Conservation (phyloP, 2,329 filamentous ascomycete genomes). For the Curvularia hawaiiensis region DNA sequence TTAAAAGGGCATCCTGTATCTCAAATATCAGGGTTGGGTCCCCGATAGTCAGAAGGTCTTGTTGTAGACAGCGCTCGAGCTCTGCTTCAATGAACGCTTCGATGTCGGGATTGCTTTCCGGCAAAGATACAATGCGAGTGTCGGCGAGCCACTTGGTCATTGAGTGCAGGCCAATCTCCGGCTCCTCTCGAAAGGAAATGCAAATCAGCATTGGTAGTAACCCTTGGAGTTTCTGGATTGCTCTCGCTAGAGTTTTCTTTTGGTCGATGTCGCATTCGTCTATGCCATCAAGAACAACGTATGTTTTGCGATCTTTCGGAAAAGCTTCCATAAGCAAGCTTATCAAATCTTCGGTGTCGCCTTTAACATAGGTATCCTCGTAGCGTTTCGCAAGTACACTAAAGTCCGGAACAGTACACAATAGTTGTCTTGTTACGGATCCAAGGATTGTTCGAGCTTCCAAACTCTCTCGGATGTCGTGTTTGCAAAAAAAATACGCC, state of each 20-base stretch:
- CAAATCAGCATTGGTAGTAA: slow-evolving; percentile 28
- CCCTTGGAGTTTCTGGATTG: slow-evolving; percentile 29
- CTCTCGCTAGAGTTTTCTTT: slow-evolving; percentile 18
- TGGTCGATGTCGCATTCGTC: slow-evolving; percentile 38
- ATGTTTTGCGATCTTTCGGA: slow-evolving; percentile 25
- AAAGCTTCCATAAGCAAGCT: slow-evolving; percentile 26
- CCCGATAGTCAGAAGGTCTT: slow-evolving; percentile 23
- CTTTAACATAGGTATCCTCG: neutral
- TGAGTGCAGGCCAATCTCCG: slow-evolving; percentile 11
- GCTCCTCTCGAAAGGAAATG: slow-evolving; percentile 30
- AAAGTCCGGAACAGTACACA: slow-evolving; percentile 33
- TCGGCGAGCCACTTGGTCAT: slow-evolving; percentile 1
- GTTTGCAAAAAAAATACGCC: slow-evolving; percentile 37
- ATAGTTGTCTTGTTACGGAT: slow-evolving; percentile 45
- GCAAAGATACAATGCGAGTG: slow-evolving; percentile 20
- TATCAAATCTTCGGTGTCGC: slow-evolving; percentile 24
- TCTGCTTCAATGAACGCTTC: slow-evolving; percentile 35
- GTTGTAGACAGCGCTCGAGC: slow-evolving; percentile 26
- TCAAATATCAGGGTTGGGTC: slow-evolving; percentile 33
- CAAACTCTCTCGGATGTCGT: slow-evolving; percentile 31
- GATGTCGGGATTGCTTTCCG: slow-evolving; percentile 29
- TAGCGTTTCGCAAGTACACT: slow-evolving; percentile 6
- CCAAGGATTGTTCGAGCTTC: slow-evolving; percentile 32
- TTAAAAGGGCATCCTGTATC: slow-evolving; percentile 31
- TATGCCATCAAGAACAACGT: slow-evolving; percentile 45